Conservation (phyloP, 352 stramenopile species). For the Globisporangium yorkense region DNA sequence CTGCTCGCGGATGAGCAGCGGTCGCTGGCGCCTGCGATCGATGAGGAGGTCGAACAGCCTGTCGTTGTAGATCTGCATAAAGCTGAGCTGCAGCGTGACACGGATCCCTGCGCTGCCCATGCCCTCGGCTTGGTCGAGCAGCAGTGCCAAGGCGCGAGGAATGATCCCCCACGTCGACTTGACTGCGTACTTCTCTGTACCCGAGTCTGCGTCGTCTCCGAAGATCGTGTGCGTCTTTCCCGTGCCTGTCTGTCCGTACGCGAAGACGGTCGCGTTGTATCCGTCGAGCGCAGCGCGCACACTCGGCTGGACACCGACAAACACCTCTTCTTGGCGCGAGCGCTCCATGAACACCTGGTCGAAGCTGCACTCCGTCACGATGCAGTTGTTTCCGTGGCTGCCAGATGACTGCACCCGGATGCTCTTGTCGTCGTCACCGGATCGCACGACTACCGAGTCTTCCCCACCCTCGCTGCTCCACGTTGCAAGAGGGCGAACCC, state of each 20-base stretch:
- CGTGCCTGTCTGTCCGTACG: conserved; percentile 88
- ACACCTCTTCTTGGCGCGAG: conserved; percentile 77
- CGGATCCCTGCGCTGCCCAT: conserved; percentile 12
- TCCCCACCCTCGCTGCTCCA: conserved; percentile 13
- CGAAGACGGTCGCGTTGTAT: conserved; percentile 90
- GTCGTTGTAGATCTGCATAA: conserved; percentile 95
- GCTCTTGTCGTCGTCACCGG: conserved; percentile 18
- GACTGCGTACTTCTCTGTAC: not conserved
- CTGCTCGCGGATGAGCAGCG: conserved; percentile 66
- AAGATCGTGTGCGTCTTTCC: conserved; percentile 93
- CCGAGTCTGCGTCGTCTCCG: conserved; percentile 35
- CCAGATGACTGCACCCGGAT: conserved; percentile 18
- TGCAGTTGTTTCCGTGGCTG: conserved; percentile 14
- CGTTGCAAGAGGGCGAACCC: conserved; percentile 40
- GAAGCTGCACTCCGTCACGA: conserved; percentile 60
- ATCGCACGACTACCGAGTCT: conserved; percentile 23
- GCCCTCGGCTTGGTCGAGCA: conserved; percentile 32
- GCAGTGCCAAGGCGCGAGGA: conserved; percentile 61
- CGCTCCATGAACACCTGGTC: conserved; percentile 62
- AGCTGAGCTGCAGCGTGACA: conserved; percentile 72
- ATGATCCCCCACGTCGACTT: conserved; percentile 67
- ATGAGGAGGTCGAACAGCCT: conserved; percentile 88
- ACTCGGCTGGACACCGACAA: conserved; percentile 53
- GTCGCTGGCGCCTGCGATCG: conserved; percentile 54
- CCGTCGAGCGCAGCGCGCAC: conserved; percentile 67